Conservation (phyloP, 129 eudicot species). For the Logfia minima region DNA sequence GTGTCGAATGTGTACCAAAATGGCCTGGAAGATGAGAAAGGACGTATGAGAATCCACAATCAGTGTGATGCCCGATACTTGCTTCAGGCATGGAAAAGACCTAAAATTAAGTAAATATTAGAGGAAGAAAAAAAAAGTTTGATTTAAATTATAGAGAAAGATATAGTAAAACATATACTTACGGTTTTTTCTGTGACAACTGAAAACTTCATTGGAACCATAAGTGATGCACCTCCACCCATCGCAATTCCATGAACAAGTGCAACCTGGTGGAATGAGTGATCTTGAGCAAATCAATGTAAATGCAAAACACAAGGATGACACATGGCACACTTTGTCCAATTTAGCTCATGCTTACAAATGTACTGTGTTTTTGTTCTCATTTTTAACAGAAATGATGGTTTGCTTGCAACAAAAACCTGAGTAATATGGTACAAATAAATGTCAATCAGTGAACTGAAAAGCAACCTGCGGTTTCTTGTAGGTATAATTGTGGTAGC, state of each 20-base stretch:
- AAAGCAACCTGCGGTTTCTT: conserved; percentile 71
- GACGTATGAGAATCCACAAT: conserved; percentile 88
- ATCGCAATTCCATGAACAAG: conserved; percentile 90
- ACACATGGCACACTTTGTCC: background rate
- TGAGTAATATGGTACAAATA: conserved; percentile 9
- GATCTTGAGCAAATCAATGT: too few species aligned
- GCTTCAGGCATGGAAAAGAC: conserved; percentile 95
- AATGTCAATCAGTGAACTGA: background rate
- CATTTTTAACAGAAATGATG: background rate
- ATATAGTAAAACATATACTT: conserved; percentile 21
- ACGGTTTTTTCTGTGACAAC: conserved; percentile 95
- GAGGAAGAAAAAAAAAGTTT: background rate
- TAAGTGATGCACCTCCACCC: conserved; percentile 99
- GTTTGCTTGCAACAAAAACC: background rate
- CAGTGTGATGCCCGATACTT: conserved; percentile 89
- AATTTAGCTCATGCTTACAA: background rate
- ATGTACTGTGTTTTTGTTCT: background rate
- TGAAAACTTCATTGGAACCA: conserved; percentile 94
- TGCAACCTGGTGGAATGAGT: conserved; percentile 58
- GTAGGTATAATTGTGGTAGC: conserved; percentile 84
- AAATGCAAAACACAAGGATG: background rate
- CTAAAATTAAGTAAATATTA: conserved; percentile 32
- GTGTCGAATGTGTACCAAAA: conserved; percentile 55
- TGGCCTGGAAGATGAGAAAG: conserved; percentile 86
- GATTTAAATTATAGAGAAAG: background rate